Evolutionary conservation across 2,329 filamentous ascomycete genomes (phyloP), one percentile per base, ranked within the genome.

Genomic region (Pseudomassariella vexata): DNA sequence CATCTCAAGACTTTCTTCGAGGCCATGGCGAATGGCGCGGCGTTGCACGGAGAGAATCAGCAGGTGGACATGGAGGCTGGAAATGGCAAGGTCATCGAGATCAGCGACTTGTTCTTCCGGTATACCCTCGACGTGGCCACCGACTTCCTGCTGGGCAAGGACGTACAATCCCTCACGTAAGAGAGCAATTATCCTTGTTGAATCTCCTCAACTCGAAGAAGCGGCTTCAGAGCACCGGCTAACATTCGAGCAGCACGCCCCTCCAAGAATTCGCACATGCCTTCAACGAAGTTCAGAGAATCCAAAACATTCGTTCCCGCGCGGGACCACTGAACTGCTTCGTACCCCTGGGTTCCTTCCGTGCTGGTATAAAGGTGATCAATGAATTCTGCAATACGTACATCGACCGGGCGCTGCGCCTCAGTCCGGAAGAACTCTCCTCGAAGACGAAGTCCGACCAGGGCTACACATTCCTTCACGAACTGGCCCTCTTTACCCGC

Each of bases 71-170:
- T 75, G 63, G 49, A 75, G 62, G 33, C 65, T 65, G 53, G 80
- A 70, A 66, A 80, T 62, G 57, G 84, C 56, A 65, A 63, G 28
- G 66, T 74, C 8, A 64, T 90, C 19, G 77, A 94, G 46, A 75
- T 90, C 7, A 73, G 77, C 42, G 76, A 88, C 39, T 65, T 94
- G 34, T 82, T 95, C 60, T 94, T 87, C 64, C 72, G 85, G n/a
- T 82, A 81, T 50, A 89, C 87, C 0, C 70, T 95, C 18, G 89
- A 95, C 57, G 80, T 85, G 6, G 79, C 85, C 2, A 95, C 88
- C 1, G 84, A 94, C 46, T 95, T 95, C 53, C 63, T 95, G 18
- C 73, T 95, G 3, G 89, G 89, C 4, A 68, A 79, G 39, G 83
- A 83, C 40, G 81, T 89, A 14, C 75, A 73, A 48, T 73, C 70